Conservation (phyloP, 345 rosid genomes). For the Populus nigra region DNA sequence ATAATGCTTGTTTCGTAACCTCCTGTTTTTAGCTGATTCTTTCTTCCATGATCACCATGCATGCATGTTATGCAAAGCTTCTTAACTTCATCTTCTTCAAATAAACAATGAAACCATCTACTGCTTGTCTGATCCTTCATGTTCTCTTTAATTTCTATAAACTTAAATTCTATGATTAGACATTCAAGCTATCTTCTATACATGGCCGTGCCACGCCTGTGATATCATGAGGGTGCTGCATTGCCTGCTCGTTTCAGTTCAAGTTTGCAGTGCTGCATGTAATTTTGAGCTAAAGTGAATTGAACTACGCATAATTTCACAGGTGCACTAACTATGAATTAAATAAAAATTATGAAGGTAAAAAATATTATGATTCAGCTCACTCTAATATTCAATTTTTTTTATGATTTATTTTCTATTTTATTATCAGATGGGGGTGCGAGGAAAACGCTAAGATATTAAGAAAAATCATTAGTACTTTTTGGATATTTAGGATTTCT, state of each 20-base stretch:
- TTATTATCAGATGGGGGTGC: too few relatives aligned
- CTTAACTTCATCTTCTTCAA: neutral
- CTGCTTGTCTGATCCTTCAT: neutral
- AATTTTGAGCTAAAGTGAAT: too few relatives aligned
- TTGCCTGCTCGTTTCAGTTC: too few relatives aligned
- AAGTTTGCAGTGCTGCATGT: too few relatives aligned
- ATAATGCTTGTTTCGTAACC: neutral
- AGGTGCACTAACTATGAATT: neutral
- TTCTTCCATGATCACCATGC: neutral
- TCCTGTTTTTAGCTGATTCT: slow-evolving; percentile 1
- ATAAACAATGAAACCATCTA: neutral
- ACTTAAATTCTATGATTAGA: neutral
- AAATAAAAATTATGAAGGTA: neutral
- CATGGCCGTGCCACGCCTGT: neutral
- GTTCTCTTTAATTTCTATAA: neutral
- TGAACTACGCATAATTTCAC: too few relatives aligned
- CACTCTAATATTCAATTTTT: too few relatives aligned
- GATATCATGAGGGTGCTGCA: too few relatives aligned
- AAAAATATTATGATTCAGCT: neutral
- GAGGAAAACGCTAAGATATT: too few relatives aligned
- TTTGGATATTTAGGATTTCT: too few relatives aligned
- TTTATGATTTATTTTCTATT: too few relatives aligned
- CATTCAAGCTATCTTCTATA: neutral
- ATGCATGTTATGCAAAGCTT: neutral
- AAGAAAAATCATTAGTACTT: too few relatives aligned